Evolutionary conservation across 2,329 filamentous ascomycete genomes (phyloP), one percentile per base, ranked within the genome.

Genomic region (Grosmannia serpens): DNA sequence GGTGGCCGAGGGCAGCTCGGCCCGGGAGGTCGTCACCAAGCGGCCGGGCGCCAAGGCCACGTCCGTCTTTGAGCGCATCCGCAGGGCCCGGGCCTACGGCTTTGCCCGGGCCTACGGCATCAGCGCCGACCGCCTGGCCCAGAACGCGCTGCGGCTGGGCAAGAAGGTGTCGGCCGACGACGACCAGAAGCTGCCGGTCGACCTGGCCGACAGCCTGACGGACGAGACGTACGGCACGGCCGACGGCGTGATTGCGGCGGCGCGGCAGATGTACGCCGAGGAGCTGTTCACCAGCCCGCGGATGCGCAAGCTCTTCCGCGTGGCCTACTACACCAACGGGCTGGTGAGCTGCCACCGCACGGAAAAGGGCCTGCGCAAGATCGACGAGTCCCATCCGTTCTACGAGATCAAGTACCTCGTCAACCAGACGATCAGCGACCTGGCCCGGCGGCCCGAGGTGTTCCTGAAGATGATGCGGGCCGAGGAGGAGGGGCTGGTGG

Each of bases 401-500:
- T 97, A 97, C 69, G 94, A 97, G 71, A 89, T 99, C 76, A 96
- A 99, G 72, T 99, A 99, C 66, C 79, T 99, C 24, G 85, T 90
- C 63, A 91, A 94, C 66, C 91, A 96, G 71, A 88, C 89, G 9
- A 87, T 96, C 61, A 77, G 78, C 49, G 88, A 94, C 64, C 82
- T 97, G 60, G 87, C 90, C 3, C 83, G 85, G 56, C 85, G 88
- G 57, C 94, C 94, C 1, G 91, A 96, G 63, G 77, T 96, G 29
- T 99, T 94, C 70, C 75, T 99, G 58, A 92, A 95, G 73, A 99
- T 99, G 94, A 84, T 97, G 71, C 95, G 91, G 70, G 94, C 94
- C 1, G 94, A 99, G 70, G 88, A 94, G 66, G 94, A 99, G 70
- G 91, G 92, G 2, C 77, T 99, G 1, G 81, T 99, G 17, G 89